phyloP scores from a whole-genome alignment of 1,284 basidiomycete species.

The Leccinum holopus region DNA sequence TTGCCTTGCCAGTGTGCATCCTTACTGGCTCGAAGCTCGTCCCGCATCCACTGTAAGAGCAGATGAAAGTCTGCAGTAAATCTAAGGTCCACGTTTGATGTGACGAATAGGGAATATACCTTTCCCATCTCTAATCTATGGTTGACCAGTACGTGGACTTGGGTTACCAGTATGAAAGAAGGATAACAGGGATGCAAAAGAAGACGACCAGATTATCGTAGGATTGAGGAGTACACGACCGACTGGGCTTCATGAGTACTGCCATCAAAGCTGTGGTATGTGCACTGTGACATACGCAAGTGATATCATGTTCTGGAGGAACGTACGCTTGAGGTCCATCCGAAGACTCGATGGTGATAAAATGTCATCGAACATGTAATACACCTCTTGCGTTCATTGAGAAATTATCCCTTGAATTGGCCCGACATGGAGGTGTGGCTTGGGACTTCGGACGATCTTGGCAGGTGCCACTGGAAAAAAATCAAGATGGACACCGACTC shows the following conservation, averaged over 20 bases:
- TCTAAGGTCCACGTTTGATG: slow-evolving; percentile 1
- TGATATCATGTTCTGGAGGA: not conserved
- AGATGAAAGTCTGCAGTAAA: slow-evolving; percentile 16
- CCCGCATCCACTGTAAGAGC: slow-evolving; percentile 17
- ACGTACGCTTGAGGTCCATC: not conserved
- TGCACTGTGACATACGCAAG: no score
- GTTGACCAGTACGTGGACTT: not conserved
- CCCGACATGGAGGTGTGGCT: no score
- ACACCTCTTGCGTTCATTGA: not conserved
- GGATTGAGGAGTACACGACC: no score
- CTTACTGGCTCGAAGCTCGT: slow-evolving; percentile 22
- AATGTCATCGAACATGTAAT: not conserved
- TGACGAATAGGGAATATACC: slow-evolving; percentile 1
- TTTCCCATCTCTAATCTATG: slow-evolving; percentile 9
- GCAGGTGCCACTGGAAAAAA: no score
- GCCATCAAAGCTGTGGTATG: no score
- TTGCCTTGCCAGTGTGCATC: slow-evolving; percentile 18
- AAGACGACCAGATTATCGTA: no score
- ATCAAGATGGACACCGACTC: no score
- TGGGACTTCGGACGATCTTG: no score
- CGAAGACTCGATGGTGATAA: not conserved
- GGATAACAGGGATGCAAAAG: not conserved
- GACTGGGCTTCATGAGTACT: no score
- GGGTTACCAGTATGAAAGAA: no score
- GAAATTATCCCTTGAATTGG: not conserved